A percentile compares a stretch with the other conserved stretches of the same genome.
These are phyloP conservation scores for Glycine tomentella DNA, from an alignment of 306 rosid genomes.

Conservation along the genomic window DNA sequence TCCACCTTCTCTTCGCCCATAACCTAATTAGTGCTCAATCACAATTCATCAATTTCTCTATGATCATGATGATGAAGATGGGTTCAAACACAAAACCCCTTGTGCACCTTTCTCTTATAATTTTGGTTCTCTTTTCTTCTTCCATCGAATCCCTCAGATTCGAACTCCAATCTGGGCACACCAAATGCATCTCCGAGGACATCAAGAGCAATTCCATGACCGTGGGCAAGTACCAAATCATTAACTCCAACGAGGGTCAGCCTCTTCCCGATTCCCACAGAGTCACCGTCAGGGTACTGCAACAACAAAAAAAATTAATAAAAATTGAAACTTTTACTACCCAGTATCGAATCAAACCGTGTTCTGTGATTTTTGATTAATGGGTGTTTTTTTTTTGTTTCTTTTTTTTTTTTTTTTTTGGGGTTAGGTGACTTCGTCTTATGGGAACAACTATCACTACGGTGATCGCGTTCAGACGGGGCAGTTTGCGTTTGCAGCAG, in stretches of 20 bases:
- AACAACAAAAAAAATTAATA: neutral
- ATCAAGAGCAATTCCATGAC: conserved; percentile 87
- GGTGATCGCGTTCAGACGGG: conserved; percentile 75
- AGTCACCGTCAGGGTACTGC: conserved; percentile 79
- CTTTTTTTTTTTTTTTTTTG: too few species aligned
- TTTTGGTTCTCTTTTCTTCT: conserved; percentile 54
- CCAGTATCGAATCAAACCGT: conserved; percentile 32
- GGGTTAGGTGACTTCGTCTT: conserved; percentile 78
- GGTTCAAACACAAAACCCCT: conserved; percentile 39
- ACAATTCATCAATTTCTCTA: neutral
- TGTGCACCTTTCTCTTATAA: conserved; percentile 5
- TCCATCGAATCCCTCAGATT: conserved; percentile 76
- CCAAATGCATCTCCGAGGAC: conserved; percentile 95
- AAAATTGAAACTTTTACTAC: conserved; percentile 26
- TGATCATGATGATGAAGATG: conserved; percentile 38
- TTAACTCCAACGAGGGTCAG: conserved; percentile 71
- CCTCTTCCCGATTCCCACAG: conserved; percentile 80
- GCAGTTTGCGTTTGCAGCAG: conserved; percentile 73
- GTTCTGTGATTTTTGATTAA: conserved; percentile 12
- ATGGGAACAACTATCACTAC: conserved; percentile 76
- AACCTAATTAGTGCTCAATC: too few species aligned
- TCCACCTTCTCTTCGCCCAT: too few species aligned
- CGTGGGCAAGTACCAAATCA: conserved; percentile 77
- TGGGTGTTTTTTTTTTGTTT: neutral
- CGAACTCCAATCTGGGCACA: conserved; percentile 82